Evolutionary conservation across 331 rosid genomes (phyloP), one percentile per base, ranked within the genome.

Genomic region (Dryas integrifolia): DNA sequence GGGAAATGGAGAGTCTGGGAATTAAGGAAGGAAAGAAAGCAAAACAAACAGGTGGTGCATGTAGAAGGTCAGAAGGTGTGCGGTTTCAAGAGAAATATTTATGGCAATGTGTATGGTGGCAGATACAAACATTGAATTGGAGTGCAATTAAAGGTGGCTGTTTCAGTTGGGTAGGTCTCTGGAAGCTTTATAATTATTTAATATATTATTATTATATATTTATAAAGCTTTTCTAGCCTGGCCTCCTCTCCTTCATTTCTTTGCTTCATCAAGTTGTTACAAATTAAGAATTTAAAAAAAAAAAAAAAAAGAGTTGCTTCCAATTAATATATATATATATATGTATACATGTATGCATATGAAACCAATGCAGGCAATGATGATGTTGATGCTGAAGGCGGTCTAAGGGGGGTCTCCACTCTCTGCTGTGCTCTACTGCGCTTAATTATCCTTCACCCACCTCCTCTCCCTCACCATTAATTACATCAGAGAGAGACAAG

Each of bases 401-500:
- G 72, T 69, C 85, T 59, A 24, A 80, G 58, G 15, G 67, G 51
- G 43, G 40, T 56, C 52, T 74, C 40, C 41, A 35, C 50, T 60
- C 35, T 21, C 46, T 39, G 46, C 46, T 39, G 66, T 61, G 47
- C 81, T 78, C 80, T 76, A 70, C 76, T 56, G 65, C 26, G 35
- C 73, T 85, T 88, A 81, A 88, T 90, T 81, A 80, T 12, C 82
- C 85, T 76, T 86, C 87, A 82, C 96, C 87, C 84, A 90, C 92
- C 79, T 69, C 65, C 70, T 65, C 61, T 79, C 79, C 86, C 77
- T 73, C 72, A 39, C 83, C 89, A 88, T 91, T 87, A 91, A 87
- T 67, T 69, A 30, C 35, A 30, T 30, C 35, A 71, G 58, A 18
- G 4, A 16, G 41, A 67, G 59, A 78, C 35, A 1, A 30, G 35